phyloP scores from a whole-genome alignment of 78 protist genomes.

The Chrysochromulina tobinii region DNA sequence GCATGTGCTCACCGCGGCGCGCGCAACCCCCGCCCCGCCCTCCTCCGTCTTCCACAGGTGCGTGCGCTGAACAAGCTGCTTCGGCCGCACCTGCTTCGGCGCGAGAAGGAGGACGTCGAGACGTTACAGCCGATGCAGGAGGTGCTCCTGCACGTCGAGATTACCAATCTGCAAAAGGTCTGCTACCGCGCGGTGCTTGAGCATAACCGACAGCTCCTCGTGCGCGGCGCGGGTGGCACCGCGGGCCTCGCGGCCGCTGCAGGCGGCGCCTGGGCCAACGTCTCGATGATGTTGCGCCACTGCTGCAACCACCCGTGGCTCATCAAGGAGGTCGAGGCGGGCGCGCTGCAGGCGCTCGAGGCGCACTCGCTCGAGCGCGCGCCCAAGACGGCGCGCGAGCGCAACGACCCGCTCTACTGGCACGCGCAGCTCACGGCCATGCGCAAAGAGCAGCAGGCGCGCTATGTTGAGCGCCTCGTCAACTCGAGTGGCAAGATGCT shows the following conservation, averaged over 20 bases:
- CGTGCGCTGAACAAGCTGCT: constrained; percentile 37
- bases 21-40: too few relatives aligned
- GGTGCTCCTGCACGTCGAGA: constrained; percentile 83
- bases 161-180: constrained; percentile 85
- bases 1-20: background rate
- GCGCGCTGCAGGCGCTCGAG: constrained; percentile 41
- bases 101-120: constrained; percentile 91
- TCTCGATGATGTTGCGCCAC: constrained; percentile 84
- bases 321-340: constrained; percentile 60
- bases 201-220: constrained; percentile 50
- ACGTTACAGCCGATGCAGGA: constrained; percentile 92
- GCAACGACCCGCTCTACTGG: background rate
- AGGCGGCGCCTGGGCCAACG: constrained; percentile 59
- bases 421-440: background rate
- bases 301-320: constrained; percentile 86
- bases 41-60: too few relatives aligned
- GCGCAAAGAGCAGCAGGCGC: background rate
- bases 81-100: constrained; percentile 86
- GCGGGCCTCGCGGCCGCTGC: too few relatives aligned
- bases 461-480: constrained; percentile 18
- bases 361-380: constrained; percentile 65
- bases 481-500: background rate
- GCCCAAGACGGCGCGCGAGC: background rate
- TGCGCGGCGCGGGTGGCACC: too few relatives aligned
- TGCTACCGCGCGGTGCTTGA: constrained; percentile 92